phyloP scores from a whole-genome alignment of 495 filamentous ascomycete genomes.

The Haplographium delicatum region DNA sequence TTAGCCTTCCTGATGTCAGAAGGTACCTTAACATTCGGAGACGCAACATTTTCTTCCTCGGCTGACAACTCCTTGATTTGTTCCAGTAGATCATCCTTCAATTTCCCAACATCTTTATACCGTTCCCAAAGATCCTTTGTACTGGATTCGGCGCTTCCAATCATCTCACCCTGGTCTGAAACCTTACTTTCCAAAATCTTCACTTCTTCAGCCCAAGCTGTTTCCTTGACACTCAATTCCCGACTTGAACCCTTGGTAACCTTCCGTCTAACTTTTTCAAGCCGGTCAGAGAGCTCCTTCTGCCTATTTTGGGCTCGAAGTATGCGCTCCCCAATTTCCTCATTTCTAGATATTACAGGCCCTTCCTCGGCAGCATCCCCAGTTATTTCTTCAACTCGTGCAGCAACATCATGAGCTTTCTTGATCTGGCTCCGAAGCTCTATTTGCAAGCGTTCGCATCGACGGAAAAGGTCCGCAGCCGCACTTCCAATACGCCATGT shows the following conservation, averaged over 20 bases:
- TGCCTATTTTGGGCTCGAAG: constrained; percentile 54
- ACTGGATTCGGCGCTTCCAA: background rate
- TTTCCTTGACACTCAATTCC: constrained; percentile 70
- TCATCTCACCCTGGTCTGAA: constrained; percentile 34
- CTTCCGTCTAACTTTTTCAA: constrained; percentile 60
- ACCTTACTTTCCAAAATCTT: constrained; percentile 40
- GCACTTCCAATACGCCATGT: constrained; percentile 66
- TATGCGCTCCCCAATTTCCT: constrained; percentile 56
- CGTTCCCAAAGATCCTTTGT: constrained; percentile 38
- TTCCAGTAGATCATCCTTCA: constrained; percentile 47
- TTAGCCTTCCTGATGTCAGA: constrained; percentile 62
- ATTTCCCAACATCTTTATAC: constrained; percentile 40
- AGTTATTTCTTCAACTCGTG: constrained; percentile 59
- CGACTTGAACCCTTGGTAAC: constrained; percentile 52
- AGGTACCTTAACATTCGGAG: constrained; percentile 48
- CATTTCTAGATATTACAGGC: constrained; percentile 37
- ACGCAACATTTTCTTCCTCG: constrained; percentile 17
- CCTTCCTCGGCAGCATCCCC: constrained; percentile 51
- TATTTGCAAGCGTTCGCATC: constrained; percentile 64
- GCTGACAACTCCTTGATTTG: constrained; percentile 36
- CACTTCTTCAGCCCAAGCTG: constrained; percentile 62
- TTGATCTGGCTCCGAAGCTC: constrained; percentile 69
- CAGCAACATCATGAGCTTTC: constrained; percentile 60
- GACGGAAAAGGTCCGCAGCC: constrained; percentile 75
- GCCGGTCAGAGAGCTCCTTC: constrained; percentile 50